Evolutionary conservation across 176 grass and related monocot genomes (phyloP).

Genomic region (Puccinellia tenuiflora): DNA sequence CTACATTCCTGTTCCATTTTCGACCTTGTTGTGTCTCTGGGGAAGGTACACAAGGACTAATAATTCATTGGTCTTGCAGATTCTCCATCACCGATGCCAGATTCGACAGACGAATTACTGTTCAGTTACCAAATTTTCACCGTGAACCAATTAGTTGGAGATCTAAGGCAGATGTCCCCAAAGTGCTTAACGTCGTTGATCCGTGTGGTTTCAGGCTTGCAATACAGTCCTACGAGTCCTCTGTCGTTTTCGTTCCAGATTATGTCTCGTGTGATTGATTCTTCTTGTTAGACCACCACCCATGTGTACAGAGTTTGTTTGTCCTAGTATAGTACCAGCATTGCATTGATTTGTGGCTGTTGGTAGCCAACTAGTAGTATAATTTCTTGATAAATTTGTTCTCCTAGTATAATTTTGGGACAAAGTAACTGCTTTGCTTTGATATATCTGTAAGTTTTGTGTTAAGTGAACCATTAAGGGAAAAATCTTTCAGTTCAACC

Average conservation of each 20-base stretch:
- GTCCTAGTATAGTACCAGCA: neutral
- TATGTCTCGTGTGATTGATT: neutral
- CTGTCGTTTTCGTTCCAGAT: neutral
- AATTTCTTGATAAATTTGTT: too few species aligned
- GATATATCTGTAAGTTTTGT: neutral
- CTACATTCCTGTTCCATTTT: neutral
- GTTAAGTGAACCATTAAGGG: neutral
- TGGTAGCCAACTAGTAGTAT: neutral
- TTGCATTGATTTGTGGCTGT: constrained; percentile 8
- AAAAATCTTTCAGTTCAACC: too few species aligned
- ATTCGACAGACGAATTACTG: neutral
- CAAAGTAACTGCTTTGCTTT: neutral
- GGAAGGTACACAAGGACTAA: neutral
- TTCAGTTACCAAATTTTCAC: neutral
- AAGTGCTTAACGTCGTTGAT: neutral
- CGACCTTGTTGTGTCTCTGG: neutral
- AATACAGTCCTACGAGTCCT: neutral
- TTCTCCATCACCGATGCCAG: neutral
- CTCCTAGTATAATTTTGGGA: neutral
- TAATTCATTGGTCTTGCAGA: neutral
- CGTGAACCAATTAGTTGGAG: neutral
- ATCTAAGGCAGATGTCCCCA: neutral
- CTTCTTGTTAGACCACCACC: neutral
- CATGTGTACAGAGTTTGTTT: constrained; percentile 23
- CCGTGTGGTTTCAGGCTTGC: neutral